Evolutionary conservation across 768 basidiomycete genomes (phyloP), one percentile per base, ranked within the genome.

Genomic region (Mycena latifolia): DNA sequence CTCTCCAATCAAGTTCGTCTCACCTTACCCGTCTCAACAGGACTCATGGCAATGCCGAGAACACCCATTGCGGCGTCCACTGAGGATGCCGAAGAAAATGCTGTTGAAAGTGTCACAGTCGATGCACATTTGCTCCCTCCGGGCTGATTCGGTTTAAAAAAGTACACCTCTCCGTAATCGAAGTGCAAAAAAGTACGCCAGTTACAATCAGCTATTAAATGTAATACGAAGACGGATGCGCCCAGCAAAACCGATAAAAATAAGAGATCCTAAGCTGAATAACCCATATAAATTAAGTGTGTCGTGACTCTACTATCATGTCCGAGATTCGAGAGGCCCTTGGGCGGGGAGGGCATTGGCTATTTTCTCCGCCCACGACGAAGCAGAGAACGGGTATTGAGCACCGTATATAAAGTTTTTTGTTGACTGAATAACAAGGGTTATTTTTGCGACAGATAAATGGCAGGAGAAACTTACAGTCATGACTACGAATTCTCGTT

Each of bases 21-120:
- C 20, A 39, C 52, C 29, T 63, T 67, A 28, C 67, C 46, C 27
- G 22, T 60, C 37, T 57, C n/a, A 3, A 18, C 67, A 97, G 96
- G 96, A 75, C 81, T 94, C 41, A 99, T 99, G 97, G 96, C 94
- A 8, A 98, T 99, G 93, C 98, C 98, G 5, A 88, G 98, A 66
- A 98, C 98, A 7, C 96, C 97, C 3, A 92, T 99, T 73, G 76
- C 86, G 18, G 81, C 84, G 57, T 77, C 61, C 3, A 89, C 89
- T 8, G 89, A 88, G 17, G 91, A 89, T 17, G 82, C 84, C 15
- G 75, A 71, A 5, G 62, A 72, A 7, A 77, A 76, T 1, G 17
- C 20, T 5, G 78, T 80, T 27, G 87, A 85, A 25, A 88, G 85
- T 51, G 89, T 83, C 48, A 79, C 80, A n/a, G 85, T 99, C 46